Conservation (phyloP, 371 early-diverging fungal genomes). For the Cladochytrium tenue region DNA sequence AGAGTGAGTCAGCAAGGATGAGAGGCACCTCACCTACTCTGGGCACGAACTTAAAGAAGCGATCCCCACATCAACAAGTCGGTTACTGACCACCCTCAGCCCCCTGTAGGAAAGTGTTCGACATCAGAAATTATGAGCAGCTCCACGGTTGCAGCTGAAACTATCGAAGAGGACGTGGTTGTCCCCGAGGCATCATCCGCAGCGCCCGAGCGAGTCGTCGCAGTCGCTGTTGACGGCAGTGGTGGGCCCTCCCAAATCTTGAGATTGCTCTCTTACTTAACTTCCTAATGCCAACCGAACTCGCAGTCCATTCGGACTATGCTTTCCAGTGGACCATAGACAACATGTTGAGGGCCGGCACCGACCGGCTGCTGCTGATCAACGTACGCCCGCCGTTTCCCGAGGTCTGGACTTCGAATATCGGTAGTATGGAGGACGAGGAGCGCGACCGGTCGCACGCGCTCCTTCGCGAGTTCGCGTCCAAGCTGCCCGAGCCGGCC, state of each 20-base stretch:
- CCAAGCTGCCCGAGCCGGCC: conserved; percentile 14
- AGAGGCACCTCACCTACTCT: too few species aligned
- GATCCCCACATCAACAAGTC: background rate
- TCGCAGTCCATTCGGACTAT: background rate
- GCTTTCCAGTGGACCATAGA: background rate
- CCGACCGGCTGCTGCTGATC: background rate
- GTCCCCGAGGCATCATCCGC: conserved; percentile 16
- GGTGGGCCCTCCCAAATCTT: background rate
- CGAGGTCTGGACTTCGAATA: background rate
- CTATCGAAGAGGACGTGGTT: conserved; percentile 19
- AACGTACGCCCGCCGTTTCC: background rate
- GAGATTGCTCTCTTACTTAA: background rate
- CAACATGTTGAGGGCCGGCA: background rate
- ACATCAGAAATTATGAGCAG: too few species aligned
- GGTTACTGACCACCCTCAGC: background rate
- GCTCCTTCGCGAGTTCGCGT: conserved; percentile 6
- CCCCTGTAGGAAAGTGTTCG: too few species aligned
- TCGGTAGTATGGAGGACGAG: background rate
- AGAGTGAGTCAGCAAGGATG: too few species aligned
- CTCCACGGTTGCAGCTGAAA: background rate
- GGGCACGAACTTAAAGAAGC: too few species aligned
- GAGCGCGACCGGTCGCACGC: conserved; percentile 1
- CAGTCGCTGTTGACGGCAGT: conserved; percentile 22
- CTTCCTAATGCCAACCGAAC: too few species aligned
- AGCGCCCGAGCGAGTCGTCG: conserved; percentile 12